Base-by-base conservation (phyloP, 768 basidiomycete species). In the Mycena chlorophos region DNA sequence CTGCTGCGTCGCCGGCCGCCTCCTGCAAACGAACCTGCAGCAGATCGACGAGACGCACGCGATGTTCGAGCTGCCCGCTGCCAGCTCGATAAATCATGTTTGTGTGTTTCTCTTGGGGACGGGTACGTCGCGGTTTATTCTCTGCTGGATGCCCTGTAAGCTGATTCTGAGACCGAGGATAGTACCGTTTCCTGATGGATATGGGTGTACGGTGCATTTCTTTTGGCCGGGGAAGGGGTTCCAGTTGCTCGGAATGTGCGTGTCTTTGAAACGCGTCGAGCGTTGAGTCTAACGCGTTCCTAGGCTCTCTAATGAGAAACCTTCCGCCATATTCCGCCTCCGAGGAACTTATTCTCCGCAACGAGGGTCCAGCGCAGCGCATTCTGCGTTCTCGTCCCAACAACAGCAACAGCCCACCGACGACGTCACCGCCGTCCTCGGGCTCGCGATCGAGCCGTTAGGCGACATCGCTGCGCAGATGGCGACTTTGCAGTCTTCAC, bases 251-350 rank as follows among this genome's bases (percentile, higher is more conserved):
- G 92, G 92, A 65, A 89, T 90, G 92, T 90, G 62, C 65, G 89
- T 73, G 19, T 54, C 19, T 38, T 34, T 43, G 22, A 0, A n/a
- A 17, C 29, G 31, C 2, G 20, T 26, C 17, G 28, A 16, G 47
- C 31, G 16, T 19, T 27, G 46, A 3, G 31, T 43, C 51, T 38
- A 54, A 26, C 23, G 13, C 13, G n/a, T 14, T 4, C 29, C 13
- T 60, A 94, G 91, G 85, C 78, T 95, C 23, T 91, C 91, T 14
- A 93, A 93, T 66, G 90, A 92, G 28, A 93, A 93, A 66, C 91
- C 91, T 0, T 91, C 90, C 12, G 89, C 91, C 0, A 91, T 94
- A 65, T 93, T 93, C 73, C 89, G 91, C 22, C 76, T 93, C 22
- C 82, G 86, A 3, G 85, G 87, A 6, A 81, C 81, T 12, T 87